A percentile compares a stretch with the other conserved stretches of the same genome.
Conservation (phyloP, 2,329 filamentous ascomycete species). For the Colletotrichum simmondsii region DNA sequence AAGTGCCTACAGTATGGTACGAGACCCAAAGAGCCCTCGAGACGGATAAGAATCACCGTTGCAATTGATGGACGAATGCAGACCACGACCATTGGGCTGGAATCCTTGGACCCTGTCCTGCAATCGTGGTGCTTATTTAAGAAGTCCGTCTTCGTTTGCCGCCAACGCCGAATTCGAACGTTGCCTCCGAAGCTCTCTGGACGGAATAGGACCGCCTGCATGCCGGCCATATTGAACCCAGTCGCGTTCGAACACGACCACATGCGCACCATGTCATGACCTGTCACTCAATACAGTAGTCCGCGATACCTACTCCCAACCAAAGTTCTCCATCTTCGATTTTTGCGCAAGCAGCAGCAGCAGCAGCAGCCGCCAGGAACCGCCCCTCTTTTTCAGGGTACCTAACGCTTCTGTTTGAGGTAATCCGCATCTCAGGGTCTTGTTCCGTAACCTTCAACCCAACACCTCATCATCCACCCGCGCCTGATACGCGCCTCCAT, state of each 20-base stretch:
- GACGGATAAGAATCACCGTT: neutral
- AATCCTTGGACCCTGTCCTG: slow-evolving; percentile 11
- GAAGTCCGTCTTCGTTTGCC: slow-evolving; percentile 28
- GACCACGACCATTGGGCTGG: slow-evolving; percentile 28
- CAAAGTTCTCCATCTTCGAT: neutral
- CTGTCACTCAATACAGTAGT: neutral
- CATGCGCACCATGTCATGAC: slow-evolving; percentile 27
- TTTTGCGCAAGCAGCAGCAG: neutral
- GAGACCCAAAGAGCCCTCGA: neutral
- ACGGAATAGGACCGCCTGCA: slow-evolving; percentile 26
- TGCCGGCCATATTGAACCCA: slow-evolving; percentile 37
- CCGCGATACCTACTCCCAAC: slow-evolving; percentile 2
- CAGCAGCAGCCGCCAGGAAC: neutral
- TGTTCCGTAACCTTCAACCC: neutral
- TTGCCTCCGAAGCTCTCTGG: slow-evolving; percentile 5
- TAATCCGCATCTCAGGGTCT: slow-evolving; percentile 11
- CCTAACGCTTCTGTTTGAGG: neutral
- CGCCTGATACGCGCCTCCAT: slow-evolving; percentile 18
- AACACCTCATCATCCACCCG: slow-evolving; percentile 7
- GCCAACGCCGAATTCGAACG: slow-evolving; percentile 1
- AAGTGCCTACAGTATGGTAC: neutral
- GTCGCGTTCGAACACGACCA: slow-evolving; percentile 33
- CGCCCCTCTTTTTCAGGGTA: neutral
- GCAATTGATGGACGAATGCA: slow-evolving; percentile 9
- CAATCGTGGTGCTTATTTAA: neutral